A percentile compares a stretch with the other conserved stretches of the same genome.
Conservation (phyloP, 2,329 filamentous ascomycete species). For the Aspergillus aculeatus region DNA sequence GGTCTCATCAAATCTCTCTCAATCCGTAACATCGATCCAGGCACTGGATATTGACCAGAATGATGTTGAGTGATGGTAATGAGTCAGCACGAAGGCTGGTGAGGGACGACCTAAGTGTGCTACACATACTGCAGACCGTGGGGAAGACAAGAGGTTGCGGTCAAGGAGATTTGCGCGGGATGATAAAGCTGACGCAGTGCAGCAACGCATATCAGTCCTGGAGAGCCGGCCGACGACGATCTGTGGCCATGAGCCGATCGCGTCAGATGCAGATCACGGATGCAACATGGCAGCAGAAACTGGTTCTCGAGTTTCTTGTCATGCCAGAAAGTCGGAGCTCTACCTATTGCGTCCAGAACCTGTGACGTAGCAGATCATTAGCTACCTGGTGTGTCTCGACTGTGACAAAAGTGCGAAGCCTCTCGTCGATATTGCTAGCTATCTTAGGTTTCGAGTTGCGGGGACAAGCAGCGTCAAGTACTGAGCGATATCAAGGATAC, state of each 20-base stretch:
- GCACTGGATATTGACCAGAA: background rate
- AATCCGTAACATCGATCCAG: conserved; percentile 2
- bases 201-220: background rate
- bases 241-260: background rate
- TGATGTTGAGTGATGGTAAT: background rate
- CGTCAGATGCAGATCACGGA: background rate
- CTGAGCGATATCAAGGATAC: no score
- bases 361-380: background rate
- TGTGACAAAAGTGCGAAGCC: no score
- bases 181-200: background rate
- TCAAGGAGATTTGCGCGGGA: background rate
- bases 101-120: no score
- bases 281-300: background rate
- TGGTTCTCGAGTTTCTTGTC: background rate
- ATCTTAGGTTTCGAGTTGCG: no score
- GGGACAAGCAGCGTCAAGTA: no score
- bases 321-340: background rate
- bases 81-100: background rate
- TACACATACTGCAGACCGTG: background rate
- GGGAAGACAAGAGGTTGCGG: background rate
- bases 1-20: conserved; percentile 8
- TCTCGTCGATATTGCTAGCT: no score
- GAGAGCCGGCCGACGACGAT: background rate
- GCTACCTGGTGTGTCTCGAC: background rate
- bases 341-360: background rate